Conservation (phyloP, 1,284 basidiomycete species). For the Marasmius tenuissimus region DNA sequence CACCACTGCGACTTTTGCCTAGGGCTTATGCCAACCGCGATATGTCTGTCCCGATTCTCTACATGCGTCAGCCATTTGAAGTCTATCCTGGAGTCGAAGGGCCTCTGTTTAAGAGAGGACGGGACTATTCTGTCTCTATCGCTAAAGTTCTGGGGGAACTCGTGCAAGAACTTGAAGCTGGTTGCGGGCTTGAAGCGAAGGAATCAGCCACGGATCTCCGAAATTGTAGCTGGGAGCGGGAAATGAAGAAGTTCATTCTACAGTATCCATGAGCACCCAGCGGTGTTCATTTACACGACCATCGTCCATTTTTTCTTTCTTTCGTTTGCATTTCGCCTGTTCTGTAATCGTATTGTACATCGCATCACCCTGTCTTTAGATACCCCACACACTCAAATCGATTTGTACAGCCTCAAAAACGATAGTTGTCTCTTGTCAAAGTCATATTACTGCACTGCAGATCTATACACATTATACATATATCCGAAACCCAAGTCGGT, state of each 20-base stretch:
- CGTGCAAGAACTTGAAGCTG: neutral
- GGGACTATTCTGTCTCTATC: no score
- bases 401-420: neutral
- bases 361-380: neutral
- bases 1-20: constrained; percentile 3
- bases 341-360: neutral
- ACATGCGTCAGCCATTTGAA: constrained; percentile 10
- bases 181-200: constrained; percentile 21
- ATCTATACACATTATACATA: neutral
- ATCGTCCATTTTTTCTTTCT: neutral
- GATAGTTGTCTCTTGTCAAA: no score
- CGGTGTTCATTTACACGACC: neutral
- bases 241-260: constrained; percentile 64
- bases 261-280: constrained; percentile 49
- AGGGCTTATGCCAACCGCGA: neutral
- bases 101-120: neutral
- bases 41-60: neutral
- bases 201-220: constrained; percentile 26
- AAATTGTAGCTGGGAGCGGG: constrained; percentile 58
- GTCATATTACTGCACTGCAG: no score
- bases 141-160: neutral
- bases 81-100: neutral
- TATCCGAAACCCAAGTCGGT: neutral
- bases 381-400: neutral
- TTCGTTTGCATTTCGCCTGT: neutral